These are phyloP conservation scores for Chrysoporthe deuterocubensis DNA, from an alignment of 2,329 filamentous ascomycete genomes.

Conservation along the genomic window DNA sequence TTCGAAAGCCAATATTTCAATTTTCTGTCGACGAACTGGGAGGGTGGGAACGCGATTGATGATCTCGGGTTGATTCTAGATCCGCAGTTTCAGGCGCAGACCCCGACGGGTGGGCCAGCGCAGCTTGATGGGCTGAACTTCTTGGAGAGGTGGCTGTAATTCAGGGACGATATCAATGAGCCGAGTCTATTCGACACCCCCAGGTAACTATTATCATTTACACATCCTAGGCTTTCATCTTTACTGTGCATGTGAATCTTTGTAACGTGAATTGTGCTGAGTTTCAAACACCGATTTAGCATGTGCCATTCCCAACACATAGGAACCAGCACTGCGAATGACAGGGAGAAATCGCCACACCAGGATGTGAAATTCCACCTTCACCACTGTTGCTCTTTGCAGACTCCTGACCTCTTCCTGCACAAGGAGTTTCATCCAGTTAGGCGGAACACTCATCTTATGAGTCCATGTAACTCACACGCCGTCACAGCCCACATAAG, in stretches of 20 bases:
- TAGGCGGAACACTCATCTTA: neutral
- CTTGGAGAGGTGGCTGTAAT: constrained; percentile 36
- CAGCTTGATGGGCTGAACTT: constrained; percentile 38
- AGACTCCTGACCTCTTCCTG: neutral
- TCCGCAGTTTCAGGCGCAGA: constrained; percentile 26
- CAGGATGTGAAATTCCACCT: neutral
- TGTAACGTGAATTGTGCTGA: no score
- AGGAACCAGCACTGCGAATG: neutral
- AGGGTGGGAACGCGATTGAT: constrained; percentile 41
- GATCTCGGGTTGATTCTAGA: constrained; percentile 42
- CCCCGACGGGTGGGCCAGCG: constrained; percentile 34
- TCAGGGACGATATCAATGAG: neutral
- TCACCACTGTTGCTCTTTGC: neutral
- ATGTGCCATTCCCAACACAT: no score
- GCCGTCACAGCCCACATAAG: neutral
- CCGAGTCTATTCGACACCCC: neutral
- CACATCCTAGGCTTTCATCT: neutral
- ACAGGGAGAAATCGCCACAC: neutral
- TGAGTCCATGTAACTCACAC: neutral
- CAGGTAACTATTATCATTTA: neutral
- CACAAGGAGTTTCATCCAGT: neutral
- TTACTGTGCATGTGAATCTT: neutral
- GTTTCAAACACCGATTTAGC: no score
- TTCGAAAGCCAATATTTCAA: constrained; percentile 44
- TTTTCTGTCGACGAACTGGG: constrained; percentile 40